These are phyloP conservation scores for Plenodomus biglobosus DNA, from an alignment of 2,329 filamentous ascomycete genomes.

Conservation along the genomic window DNA sequence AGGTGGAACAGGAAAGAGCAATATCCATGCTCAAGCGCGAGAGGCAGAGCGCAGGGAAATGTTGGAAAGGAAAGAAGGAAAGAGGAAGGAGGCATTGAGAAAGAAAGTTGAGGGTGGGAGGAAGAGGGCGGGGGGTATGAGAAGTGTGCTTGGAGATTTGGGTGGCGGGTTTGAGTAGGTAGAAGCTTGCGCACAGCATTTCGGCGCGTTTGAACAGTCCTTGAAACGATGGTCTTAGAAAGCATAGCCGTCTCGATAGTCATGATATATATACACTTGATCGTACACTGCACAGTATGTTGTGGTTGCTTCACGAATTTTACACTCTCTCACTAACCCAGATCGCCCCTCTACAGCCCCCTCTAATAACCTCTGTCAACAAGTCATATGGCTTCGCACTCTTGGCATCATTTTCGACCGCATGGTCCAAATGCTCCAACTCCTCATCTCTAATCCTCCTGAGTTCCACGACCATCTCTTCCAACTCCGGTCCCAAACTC, in stretches of 20 bases:
- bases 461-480: slow-evolving; percentile 70
- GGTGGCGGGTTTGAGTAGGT: slow-evolving; percentile 42
- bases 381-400: slow-evolving; percentile 87
- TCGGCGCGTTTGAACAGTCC: neutral
- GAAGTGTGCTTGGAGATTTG: slow-evolving; percentile 38
- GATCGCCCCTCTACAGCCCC: slow-evolving; percentile 90
- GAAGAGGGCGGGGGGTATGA: slow-evolving; percentile 26
- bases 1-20: slow-evolving; percentile 60
- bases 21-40: slow-evolving; percentile 61
- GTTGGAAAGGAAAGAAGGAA: slow-evolving; percentile 55
- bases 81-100: slow-evolving; percentile 53
- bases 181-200: neutral
- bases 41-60: slow-evolving; percentile 58
- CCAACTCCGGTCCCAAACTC: slow-evolving; percentile 76
- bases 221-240: neutral
- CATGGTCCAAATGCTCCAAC: slow-evolving; percentile 93
- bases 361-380: slow-evolving; percentile 80
- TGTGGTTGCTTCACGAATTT: slow-evolving; percentile 1
- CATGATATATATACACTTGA: neutral
- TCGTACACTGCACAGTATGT: neutral
- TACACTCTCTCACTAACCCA: slow-evolving; percentile 80
- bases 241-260: too few species aligned
- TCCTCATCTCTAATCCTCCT: slow-evolving; percentile 91
- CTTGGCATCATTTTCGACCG: slow-evolving; percentile 89
- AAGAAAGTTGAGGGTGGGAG: slow-evolving; percentile 44